Evolutionary conservation across 2,329 filamentous ascomycete species (phyloP).

Genomic region (Cercospora beticola): DNA sequence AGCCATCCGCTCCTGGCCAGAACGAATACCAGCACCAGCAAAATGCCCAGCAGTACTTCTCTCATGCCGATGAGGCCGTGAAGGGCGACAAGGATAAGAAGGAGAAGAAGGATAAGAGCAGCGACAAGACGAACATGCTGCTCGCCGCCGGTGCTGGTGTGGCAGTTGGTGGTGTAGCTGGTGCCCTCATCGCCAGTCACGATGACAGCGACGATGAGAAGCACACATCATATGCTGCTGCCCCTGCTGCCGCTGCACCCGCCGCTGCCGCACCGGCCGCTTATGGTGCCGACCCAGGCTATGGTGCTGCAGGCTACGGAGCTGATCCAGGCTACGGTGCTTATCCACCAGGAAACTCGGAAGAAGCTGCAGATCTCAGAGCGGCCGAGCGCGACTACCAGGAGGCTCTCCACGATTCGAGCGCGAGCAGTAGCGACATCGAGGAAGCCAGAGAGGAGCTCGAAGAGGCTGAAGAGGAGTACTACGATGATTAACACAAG

Average conservation of each 20-base stretch:
- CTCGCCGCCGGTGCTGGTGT: constrained; percentile 59
- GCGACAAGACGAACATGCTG: constrained; percentile 50
- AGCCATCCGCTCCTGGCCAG: constrained; percentile 23
- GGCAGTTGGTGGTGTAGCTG: constrained; percentile 57
- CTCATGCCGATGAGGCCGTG: no score
- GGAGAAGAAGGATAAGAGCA: constrained; percentile 38
- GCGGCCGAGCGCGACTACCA: constrained; percentile 27
- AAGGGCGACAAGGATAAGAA: constrained; percentile 40
- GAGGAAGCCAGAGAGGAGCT: constrained; percentile 28
- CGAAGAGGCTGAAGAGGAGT: constrained; percentile 24
- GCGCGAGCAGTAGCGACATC: constrained; percentile 26
- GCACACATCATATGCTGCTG: neutral
- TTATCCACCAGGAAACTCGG: neutral
- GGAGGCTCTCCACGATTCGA: constrained; percentile 25
- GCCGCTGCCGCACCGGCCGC: constrained; percentile 13
- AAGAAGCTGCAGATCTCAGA: constrained; percentile 4
- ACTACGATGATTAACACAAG: constrained; percentile 23
- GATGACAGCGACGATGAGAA: constrained; percentile 22
- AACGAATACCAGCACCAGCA: constrained; percentile 26
- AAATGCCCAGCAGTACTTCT: no score
- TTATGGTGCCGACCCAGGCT: constrained; percentile 11
- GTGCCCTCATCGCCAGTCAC: constrained; percentile 52
- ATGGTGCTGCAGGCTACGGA: constrained; percentile 8
- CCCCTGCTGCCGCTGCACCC: constrained; percentile 11
- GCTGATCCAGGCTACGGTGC: constrained; percentile 3